Evolutionary conservation across 2,329 filamentous ascomycete species (phyloP), one percentile per base, ranked within the genome.

Genomic region (Fusarium nodosum): DNA sequence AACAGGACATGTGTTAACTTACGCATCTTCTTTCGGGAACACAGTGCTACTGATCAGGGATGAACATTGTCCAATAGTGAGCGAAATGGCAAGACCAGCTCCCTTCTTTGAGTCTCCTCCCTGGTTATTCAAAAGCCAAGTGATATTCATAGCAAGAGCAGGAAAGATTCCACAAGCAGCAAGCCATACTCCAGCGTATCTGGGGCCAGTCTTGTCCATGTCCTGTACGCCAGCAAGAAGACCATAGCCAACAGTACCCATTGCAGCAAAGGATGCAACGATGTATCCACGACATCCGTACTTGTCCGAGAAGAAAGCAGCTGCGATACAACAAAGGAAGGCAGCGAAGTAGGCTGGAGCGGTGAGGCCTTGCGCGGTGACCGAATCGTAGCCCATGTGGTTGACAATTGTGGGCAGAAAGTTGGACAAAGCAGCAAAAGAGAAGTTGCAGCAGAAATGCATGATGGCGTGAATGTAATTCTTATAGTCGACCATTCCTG

Each of bases 401-500:
- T 60, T 42, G 0, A 72, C 57, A 3, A 72, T 72, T 0, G 69
- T 70, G 0, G 69, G 69, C 0, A 72, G 60, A 3, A 72, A 72
- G 7, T 72, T 72, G 5, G 69, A 59, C 0, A 72, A 26, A 9
- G 58, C 63, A 0, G 69, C 69, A 5, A 72, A 72, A 0, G 69
- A 72, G 28, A 61, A 72, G 42, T 72, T 72, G 8, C 69, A 72
- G 22, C 69, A 72, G 22, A 72, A 72, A 28, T 70, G 69, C 2
- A 72, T 72, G 0, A 70, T 18, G 0, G 69, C 55, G 7, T 72
- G 69, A 2, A 72, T 31, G 12, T 72, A 72, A 1, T 62, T 56
- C 20, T 72, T 59, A 0, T 72, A 72, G 12, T 72, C 69, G 2
- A 55, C 22, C 0, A 72, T 45, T 0, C 63, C 69, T 0, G 69